Conservation (phyloP, 352 stramenopile species). For the Phytopythium delawarense region DNA sequence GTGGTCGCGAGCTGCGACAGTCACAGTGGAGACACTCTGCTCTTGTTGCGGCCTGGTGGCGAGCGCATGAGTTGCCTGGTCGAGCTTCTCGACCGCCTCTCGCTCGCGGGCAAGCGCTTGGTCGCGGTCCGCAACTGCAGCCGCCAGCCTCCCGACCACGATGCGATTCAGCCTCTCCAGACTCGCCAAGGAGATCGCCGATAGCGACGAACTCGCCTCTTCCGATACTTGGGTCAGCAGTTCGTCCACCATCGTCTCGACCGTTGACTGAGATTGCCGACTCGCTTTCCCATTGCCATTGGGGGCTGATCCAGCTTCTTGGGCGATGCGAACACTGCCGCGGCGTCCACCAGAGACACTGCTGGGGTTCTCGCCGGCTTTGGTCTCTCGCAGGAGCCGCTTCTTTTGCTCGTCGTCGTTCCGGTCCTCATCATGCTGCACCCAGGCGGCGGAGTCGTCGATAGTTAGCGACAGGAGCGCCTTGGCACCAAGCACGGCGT, state of each 20-base stretch:
- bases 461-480: slow-evolving; percentile 61
- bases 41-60: not conserved
- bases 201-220: slow-evolving; percentile 3
- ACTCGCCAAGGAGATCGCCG: not conserved
- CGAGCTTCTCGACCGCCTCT: slow-evolving; percentile 20
- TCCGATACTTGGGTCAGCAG: slow-evolving; percentile 9
- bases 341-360: not conserved
- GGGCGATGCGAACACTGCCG: not conserved
- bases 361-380: not conserved
- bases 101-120: slow-evolving; percentile 31
- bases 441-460: slow-evolving; percentile 66
- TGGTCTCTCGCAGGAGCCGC: slow-evolving; percentile 13
- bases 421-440: slow-evolving; percentile 64
- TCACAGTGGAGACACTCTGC: not conserved
- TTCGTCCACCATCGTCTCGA: slow-evolving; percentile 12
- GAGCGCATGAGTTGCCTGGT: slow-evolving; percentile 12
- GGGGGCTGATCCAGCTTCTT: not conserved
- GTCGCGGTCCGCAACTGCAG: slow-evolving; percentile 37
- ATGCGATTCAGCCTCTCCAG: slow-evolving; percentile 28
- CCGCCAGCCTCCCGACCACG: slow-evolving; percentile 38
- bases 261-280: not conserved
- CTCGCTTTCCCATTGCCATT: not conserved
- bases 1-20: not conserved
- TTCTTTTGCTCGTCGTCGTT: slow-evolving; percentile 41
- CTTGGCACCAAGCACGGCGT: slow-evolving; percentile 61